phyloP scores from a whole-genome alignment of 176 grass and related monocot species.

The Hordeum marinum region DNA sequence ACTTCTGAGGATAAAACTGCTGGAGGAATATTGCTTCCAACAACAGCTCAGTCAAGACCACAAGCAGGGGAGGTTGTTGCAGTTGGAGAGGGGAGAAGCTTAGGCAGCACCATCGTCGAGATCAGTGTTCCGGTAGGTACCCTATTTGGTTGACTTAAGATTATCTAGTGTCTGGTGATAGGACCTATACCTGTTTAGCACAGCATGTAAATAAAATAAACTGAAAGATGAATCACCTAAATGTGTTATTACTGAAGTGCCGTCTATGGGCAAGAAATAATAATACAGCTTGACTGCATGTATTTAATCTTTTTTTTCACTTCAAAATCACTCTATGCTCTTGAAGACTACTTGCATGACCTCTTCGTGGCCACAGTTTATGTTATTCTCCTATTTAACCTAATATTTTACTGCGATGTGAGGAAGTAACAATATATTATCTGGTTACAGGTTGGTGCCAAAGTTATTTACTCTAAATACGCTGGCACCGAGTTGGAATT shows the following conservation, averaged over 20 bases:
- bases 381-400: background rate
- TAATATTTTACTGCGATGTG: background rate
- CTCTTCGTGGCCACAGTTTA: background rate
- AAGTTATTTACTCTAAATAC: conserved; percentile 83
- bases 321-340: background rate
- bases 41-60: conserved; percentile 64
- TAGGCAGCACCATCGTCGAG: conserved; percentile 41
- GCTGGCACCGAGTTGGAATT: conserved; percentile 90
- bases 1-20: conserved; percentile 64
- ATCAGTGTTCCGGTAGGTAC: conserved; percentile 67
- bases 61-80: conserved; percentile 74
- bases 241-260: background rate
- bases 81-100: conserved; percentile 63
- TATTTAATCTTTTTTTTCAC: background rate
- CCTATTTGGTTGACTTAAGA: conserved; percentile 15
- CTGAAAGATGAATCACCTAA: background rate
- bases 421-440: background rate
- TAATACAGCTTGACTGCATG: background rate
- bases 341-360: background rate
- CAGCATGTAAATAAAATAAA: background rate
- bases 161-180: background rate
- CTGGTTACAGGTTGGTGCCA: conserved; percentile 48
- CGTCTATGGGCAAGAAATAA: background rate
- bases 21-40: conserved; percentile 83
- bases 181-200: background rate